phyloP scores from a whole-genome alignment of 2,329 filamentous ascomycete genomes.

The Rhinocladiella similis region DNA sequence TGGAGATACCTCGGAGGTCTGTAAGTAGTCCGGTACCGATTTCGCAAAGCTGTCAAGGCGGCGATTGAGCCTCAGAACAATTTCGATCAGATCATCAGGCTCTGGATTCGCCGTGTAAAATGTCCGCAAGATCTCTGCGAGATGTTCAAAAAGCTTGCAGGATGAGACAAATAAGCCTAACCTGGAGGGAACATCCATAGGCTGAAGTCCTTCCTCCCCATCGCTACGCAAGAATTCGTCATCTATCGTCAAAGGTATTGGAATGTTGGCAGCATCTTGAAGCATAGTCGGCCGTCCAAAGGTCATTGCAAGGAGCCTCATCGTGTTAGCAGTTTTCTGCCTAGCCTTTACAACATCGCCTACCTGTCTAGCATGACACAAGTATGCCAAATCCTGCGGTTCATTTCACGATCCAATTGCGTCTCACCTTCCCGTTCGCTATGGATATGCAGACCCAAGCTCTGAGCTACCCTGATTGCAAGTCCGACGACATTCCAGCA shows the following conservation, averaged over 20 bases:
- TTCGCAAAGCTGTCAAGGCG: constrained; percentile 5
- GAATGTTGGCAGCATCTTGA: constrained; percentile 32
- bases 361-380: constrained; percentile 38
- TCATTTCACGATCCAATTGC: constrained; percentile 29
- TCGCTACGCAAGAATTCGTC: constrained; percentile 26
- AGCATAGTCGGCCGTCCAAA: constrained; percentile 36
- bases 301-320: constrained; percentile 32
- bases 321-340: background rate
- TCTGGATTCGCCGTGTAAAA: background rate
- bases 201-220: constrained; percentile 29
- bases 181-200: constrained; percentile 31
- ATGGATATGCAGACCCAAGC: constrained; percentile 44
- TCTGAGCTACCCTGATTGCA: constrained; percentile 49
- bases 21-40: constrained; percentile 2
- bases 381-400: constrained; percentile 35
- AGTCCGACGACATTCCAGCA: constrained; percentile 53
- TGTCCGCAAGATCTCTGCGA: constrained; percentile 35
- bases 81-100: constrained; percentile 3
- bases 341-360: background rate
- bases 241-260: constrained; percentile 5
- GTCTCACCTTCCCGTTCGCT: constrained; percentile 3
- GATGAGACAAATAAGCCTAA: constrained; percentile 37
- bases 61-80: constrained; percentile 1
- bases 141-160: constrained; percentile 36
- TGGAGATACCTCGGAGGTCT: background rate